These are phyloP conservation scores for Colletotrichum sidae DNA, from an alignment of 2,329 filamentous ascomycete species.

Conservation along the genomic window DNA sequence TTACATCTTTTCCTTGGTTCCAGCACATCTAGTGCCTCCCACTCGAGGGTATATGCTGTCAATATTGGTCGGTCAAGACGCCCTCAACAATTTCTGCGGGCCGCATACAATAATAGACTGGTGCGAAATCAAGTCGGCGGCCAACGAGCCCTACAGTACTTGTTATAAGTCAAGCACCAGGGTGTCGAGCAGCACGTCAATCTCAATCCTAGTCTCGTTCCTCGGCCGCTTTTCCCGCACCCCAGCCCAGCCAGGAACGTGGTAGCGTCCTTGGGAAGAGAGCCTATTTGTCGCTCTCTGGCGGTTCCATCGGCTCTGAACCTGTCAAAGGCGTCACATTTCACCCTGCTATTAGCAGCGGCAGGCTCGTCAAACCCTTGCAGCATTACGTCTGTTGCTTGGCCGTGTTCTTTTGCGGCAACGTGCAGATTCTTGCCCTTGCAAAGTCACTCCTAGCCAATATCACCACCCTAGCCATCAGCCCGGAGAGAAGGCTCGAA, in stretches of 20 bases:
- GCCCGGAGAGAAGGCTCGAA: constrained; percentile 38
- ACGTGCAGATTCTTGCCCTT: constrained; percentile 39
- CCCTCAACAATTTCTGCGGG: too few relatives aligned
- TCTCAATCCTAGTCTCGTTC: neutral
- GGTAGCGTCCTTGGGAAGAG: constrained; percentile 2
- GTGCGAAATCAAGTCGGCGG: too few relatives aligned
- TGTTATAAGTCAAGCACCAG: too few relatives aligned
- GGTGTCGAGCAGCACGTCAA: too few relatives aligned
- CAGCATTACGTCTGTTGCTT: constrained; percentile 30
- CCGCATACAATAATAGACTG: too few relatives aligned
- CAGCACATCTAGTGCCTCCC: constrained; percentile 9
- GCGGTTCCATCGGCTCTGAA: constrained; percentile 30
- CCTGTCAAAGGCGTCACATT: constrained; percentile 35
- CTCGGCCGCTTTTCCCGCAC: neutral
- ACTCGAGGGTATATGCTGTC: too few relatives aligned
- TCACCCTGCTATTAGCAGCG: constrained; percentile 22
- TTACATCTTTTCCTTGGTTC: neutral
- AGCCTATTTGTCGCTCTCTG: constrained; percentile 18
- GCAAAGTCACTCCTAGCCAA: constrained; percentile 29
- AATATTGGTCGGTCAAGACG: too few relatives aligned
- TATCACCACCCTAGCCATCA: constrained; percentile 36
- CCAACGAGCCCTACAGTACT: too few relatives aligned
- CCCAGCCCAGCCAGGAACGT: constrained; percentile 8
- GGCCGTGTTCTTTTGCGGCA: constrained; percentile 39
- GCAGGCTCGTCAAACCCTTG: constrained; percentile 22